A percentile compares a stretch with the other conserved stretches of the same genome.
phyloP scores from a whole-genome alignment of 495 filamentous ascomycete species.

The Cenococcum geophilum region DNA sequence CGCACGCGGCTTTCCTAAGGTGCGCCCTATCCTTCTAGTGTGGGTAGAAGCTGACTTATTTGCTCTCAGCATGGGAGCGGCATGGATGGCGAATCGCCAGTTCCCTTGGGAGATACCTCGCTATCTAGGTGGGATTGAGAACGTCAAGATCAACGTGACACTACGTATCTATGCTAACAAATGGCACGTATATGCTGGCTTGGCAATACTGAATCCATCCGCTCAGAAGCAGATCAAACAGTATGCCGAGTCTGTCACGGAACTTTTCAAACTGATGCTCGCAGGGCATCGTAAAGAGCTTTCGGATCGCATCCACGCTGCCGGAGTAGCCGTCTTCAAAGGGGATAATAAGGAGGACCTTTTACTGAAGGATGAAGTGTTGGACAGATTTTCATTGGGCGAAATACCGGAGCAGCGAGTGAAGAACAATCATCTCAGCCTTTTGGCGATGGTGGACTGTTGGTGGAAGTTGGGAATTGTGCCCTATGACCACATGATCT shows the following conservation, averaged over 20 bases:
- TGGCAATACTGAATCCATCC: slow-evolving; percentile 91
- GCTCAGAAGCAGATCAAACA: slow-evolving; percentile 88
- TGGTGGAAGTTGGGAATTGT: slow-evolving; percentile 91
- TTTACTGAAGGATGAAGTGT: slow-evolving; percentile 70
- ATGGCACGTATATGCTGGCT: slow-evolving; percentile 97
- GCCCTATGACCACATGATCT: slow-evolving; percentile 99
- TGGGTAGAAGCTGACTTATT: neutral
- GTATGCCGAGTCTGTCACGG: slow-evolving; percentile 87
- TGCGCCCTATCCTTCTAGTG: neutral
- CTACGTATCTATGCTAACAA: slow-evolving; percentile 96
- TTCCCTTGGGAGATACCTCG: slow-evolving; percentile 93
- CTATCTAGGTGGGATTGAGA: slow-evolving; percentile 95
- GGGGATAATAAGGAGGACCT: slow-evolving; percentile 52
- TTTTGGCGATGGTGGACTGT: slow-evolving; percentile 98
- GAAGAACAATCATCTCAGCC: slow-evolving; percentile 85
- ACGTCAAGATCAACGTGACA: slow-evolving; percentile 98
- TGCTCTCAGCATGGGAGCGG: slow-evolving; percentile 74
- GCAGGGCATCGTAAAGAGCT: slow-evolving; percentile 75
- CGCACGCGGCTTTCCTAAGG: slow-evolving; percentile 85
- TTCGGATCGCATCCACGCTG: slow-evolving; percentile 67
- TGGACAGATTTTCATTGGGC: slow-evolving; percentile 80
- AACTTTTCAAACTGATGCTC: slow-evolving; percentile 93
- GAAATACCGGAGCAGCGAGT: slow-evolving; percentile 57
- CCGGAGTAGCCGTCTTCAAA: slow-evolving; percentile 74
- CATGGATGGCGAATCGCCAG: slow-evolving; percentile 86